Conservation (phyloP, 2,329 filamentous ascomycete species). For the Trichophyton simii region DNA sequence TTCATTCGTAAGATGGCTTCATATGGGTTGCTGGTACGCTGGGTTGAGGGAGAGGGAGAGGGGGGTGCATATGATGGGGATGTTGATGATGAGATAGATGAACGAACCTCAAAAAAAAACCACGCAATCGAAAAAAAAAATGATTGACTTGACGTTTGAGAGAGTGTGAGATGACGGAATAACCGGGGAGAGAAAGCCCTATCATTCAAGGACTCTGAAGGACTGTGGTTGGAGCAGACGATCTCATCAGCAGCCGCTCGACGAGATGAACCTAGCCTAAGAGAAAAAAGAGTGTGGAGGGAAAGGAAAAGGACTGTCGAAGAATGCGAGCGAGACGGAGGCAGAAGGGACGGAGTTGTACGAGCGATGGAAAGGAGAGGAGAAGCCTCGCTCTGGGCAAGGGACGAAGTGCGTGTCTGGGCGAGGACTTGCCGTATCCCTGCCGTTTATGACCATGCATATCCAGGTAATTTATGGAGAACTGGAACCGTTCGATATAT, state of each 20-base stretch:
- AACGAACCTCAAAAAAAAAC: not conserved
- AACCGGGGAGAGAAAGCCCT: not conserved
- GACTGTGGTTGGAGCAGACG: not conserved
- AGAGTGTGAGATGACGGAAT: not conserved
- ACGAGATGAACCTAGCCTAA: not conserved
- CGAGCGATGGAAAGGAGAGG: constrained; percentile 3
- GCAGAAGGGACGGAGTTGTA: not conserved
- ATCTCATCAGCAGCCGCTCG: constrained; percentile 1
- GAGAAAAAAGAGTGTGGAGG: not conserved
- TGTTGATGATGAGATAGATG: not conserved
- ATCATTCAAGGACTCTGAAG: not conserved
- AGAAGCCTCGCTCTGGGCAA: not conserved
- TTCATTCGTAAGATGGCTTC: not conserved
- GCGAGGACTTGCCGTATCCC: not conserved
- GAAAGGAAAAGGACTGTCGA: not conserved
- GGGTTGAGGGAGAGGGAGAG: not conserved
- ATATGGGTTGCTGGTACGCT: not conserved
- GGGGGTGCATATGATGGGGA: not conserved
- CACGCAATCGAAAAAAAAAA: not conserved
- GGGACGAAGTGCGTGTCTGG: constrained; percentile 1
- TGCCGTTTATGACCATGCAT: constrained; percentile 1
- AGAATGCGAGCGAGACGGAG: constrained; percentile 1
- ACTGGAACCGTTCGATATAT: not conserved
- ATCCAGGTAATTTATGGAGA: constrained; percentile 4
- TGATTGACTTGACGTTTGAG: not conserved